Conservation (phyloP, 164 flowering plant species). For the Magnolia officinalis region DNA sequence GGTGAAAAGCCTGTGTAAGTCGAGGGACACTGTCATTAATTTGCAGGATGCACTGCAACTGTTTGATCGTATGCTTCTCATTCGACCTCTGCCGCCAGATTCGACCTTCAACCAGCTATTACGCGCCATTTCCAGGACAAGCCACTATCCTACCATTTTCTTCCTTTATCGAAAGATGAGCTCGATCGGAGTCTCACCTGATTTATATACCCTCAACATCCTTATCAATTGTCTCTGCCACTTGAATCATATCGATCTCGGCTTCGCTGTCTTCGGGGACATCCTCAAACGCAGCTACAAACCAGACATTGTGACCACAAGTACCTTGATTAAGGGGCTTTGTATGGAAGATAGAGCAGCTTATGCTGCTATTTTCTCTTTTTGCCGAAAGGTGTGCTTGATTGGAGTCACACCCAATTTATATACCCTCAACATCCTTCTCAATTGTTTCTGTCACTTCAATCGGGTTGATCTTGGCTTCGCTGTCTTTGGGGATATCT, state of each 20-base stretch:
- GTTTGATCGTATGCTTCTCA: slow-evolving; percentile 7
- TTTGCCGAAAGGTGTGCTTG: slow-evolving; percentile 9
- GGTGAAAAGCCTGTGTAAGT: neutral
- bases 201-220: slow-evolving; percentile 11
- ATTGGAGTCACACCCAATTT: slow-evolving; percentile 4
- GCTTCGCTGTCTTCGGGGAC: slow-evolving; percentile 20
- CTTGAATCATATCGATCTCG: slow-evolving; percentile 4
- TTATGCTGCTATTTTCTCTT: slow-evolving; percentile 7
- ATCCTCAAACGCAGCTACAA: slow-evolving; percentile 12
- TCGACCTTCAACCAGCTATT: slow-evolving; percentile 8
- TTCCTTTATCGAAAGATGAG: slow-evolving; percentile 12
- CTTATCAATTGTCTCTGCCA: slow-evolving; percentile 22
- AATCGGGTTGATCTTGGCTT: slow-evolving; percentile 8
- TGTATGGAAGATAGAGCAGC: slow-evolving; percentile 4
- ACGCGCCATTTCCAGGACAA: slow-evolving; percentile 4
- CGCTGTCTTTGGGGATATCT: slow-evolving; percentile 18
- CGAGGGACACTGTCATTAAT: neutral
- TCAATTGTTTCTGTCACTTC: slow-evolving; percentile 21
- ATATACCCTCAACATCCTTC: slow-evolving; percentile 13
- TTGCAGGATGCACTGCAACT: slow-evolving; percentile 4
- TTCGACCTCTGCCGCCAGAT: slow-evolving; percentile 13
- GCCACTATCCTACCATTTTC: slow-evolving; percentile 1
- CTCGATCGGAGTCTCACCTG: slow-evolving; percentile 3
- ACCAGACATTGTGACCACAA: slow-evolving; percentile 4
- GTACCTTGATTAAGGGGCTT: slow-evolving; percentile 12